Evolutionary conservation across 768 basidiomycete species (phyloP).

Genomic region (Phlebiopsis flavidoalba): DNA sequence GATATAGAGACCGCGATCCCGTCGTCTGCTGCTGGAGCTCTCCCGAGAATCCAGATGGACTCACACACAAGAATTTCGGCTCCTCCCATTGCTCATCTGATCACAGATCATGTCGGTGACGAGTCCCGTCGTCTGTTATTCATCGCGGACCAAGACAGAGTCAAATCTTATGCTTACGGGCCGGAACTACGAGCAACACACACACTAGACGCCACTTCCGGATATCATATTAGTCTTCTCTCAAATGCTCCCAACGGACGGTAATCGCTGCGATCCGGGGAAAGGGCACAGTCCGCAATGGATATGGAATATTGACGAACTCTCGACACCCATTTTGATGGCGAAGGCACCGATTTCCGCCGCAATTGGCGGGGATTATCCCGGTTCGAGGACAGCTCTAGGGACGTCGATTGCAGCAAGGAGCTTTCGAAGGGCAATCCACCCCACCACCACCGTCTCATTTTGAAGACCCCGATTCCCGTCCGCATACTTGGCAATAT

Average conservation of each 20-base stretch:
- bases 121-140: slow-evolving; percentile 32
- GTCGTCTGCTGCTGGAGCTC: neutral
- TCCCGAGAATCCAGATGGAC: neutral
- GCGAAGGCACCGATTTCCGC: neutral
- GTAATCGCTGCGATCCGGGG: neutral
- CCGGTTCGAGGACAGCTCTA: neutral
- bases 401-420: neutral
- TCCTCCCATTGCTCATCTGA: neutral
- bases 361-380: neutral
- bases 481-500: neutral
- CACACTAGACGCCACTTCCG: neutral
- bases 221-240: neutral
- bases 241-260: neutral
- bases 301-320: neutral
- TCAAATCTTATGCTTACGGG: slow-evolving; percentile 34
- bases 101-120: slow-evolving; percentile 21
- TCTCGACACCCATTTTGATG: neutral
- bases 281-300: neutral
- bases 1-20: neutral
- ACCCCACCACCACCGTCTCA: neutral
- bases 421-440: neutral
- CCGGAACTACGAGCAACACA: neutral
- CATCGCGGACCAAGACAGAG: slow-evolving; percentile 26
- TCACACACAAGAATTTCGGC: neutral
- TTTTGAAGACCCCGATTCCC: neutral